phyloP scores from a whole-genome alignment of 176 grass and related monocot genomes.

The Chrysopogon serrulatus region DNA sequence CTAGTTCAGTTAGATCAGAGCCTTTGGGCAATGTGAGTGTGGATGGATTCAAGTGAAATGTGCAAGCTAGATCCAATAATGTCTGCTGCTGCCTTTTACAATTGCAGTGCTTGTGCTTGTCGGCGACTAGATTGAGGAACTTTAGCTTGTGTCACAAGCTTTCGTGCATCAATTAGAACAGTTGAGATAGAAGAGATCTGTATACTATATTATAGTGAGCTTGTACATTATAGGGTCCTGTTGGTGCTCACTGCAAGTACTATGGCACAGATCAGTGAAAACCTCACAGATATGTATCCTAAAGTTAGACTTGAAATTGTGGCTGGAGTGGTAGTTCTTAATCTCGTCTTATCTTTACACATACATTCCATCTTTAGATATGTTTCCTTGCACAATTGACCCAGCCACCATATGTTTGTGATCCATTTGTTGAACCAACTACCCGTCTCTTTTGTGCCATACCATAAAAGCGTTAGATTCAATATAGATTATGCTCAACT shows the following conservation, averaged over 20 bases:
- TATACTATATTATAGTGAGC: not conserved
- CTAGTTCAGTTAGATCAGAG: not conserved
- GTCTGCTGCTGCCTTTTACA: not conserved
- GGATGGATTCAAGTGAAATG: conserved; percentile 11
- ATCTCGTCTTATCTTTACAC: not conserved
- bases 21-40: not conserved
- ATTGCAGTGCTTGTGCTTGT: not conserved
- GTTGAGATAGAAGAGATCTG: not conserved
- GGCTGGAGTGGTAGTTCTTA: not conserved
- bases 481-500: not conserved
- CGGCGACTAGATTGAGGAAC: not conserved
- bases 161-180: not conserved
- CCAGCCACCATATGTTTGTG: not conserved
- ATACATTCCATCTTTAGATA: not conserved
- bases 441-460: not conserved
- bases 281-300: not conserved
- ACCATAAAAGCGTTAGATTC: not conserved
- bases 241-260: not conserved
- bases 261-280: not conserved
- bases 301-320: not conserved
- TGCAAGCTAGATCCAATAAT: not conserved
- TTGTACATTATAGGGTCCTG: not conserved
- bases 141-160: not conserved
- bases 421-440: not conserved
- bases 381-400: not conserved